Conservation (phyloP, 2,329 filamentous ascomycete genomes). For the Aplosporella prunicola region DNA sequence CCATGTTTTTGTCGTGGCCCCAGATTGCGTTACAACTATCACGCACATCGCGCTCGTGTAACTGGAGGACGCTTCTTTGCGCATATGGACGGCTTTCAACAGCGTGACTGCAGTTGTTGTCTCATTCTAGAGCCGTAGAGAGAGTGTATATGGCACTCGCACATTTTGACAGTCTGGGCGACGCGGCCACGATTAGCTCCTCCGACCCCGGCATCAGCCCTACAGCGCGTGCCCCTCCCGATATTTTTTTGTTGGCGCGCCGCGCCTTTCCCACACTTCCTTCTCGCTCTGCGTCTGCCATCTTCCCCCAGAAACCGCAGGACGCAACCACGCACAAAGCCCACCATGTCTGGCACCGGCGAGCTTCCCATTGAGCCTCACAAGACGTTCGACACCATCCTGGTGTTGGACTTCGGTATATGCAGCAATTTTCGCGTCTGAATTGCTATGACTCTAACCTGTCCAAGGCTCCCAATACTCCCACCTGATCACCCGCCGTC, state of each 20-base stretch:
- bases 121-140: too few relatives aligned
- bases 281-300: slow-evolving; percentile 11
- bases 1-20: too few relatives aligned
- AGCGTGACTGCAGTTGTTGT: too few relatives aligned
- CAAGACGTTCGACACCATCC: slow-evolving; percentile 54
- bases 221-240: slow-evolving; percentile 5
- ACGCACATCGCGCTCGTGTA: too few relatives aligned
- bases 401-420: slow-evolving; percentile 57
- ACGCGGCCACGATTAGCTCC: too few relatives aligned
- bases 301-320: slow-evolving; percentile 6
- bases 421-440: background rate
- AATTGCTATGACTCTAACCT: slow-evolving; percentile 7
- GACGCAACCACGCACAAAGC: slow-evolving; percentile 9
- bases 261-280: background rate
- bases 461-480: slow-evolving; percentile 52
- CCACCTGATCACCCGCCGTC: slow-evolving; percentile 64
- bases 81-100: too few relatives aligned
- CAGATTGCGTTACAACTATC: too few relatives aligned
- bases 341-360: slow-evolving; percentile 29
- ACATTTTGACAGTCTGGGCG: too few relatives aligned
- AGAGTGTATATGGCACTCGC: too few relatives aligned
- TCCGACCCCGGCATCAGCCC: too few relatives aligned
- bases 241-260: slow-evolving; percentile 8
- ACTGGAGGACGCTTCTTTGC: too few relatives aligned
- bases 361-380: slow-evolving; percentile 37